Evolutionary conservation across 805 yeast genomes (phyloP), one percentile per base, ranked within the genome.

Genomic region (Saccharomycopsis lassenensis): DNA sequence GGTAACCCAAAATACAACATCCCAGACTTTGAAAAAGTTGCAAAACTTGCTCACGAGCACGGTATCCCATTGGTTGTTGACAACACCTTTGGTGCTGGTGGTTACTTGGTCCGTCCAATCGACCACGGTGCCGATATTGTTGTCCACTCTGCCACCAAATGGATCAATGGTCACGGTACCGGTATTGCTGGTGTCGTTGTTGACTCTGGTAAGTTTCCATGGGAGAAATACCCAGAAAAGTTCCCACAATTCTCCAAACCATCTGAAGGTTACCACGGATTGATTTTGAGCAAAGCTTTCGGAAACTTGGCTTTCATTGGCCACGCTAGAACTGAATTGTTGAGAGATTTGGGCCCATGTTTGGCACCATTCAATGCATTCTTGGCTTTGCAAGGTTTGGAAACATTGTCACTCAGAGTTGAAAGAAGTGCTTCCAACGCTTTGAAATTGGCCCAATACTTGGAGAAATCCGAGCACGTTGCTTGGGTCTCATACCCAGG

Each of bases 101-200:
- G 96, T 33, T 86, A 62, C 65, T 71, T 82, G 50, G 72, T 83
- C 42, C 75, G 71, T 47, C 97, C 97, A 44, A 61, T 87, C 48
- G 81, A 81, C 44, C 80, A 72, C 52, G 96, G 96, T 47, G 96
- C 85, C 31, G 95, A 87, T 56, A 79, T 87, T 47, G 80, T 89
- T 23, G 81, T 81, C 15, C 95, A 87, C 59, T 86, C 95, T 43
- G 95, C 95, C 37, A 87, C 97, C 41, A 87, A 87, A 60, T 89
- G 95, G 95, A 87, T 87, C 48, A 94, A 94, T 46, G 97, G 96
- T 41, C 96, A 87, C 55, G 96, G 97, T 55, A 85, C 82, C 39
- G 84, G 95, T 29, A 77, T 87, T 58, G 96, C 81, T 36, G 97
- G 97, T 67, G 82, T 78, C 36, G 68, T 89, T 47, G 69, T 89